Base-by-base conservation (phyloP, 2,329 filamentous ascomycete genomes). In the Pseudogymnoascus sp. region DNA sequence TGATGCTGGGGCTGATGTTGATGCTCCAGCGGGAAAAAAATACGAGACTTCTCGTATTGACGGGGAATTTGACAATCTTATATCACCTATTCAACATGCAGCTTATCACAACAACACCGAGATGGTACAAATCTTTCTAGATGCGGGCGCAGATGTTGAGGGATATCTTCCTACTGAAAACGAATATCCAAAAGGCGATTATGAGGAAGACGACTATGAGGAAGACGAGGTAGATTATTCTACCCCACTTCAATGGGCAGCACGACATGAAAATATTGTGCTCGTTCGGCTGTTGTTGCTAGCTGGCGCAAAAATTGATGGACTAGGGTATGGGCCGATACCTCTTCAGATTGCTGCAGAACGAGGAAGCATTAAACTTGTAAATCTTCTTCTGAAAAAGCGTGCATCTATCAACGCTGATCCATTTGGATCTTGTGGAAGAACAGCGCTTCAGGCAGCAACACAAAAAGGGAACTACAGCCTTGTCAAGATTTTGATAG, bases 1-100 rank as follows among this genome's bases (percentile, higher is more conserved):
- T 13, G 77, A 76, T 13, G 84, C 85, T 0, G 86, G 86, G 11
- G 63, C 65, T 2, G 60, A 66, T 59, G 35, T 64, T 15, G 29
- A 66, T 60, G 62, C 62, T 35, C 62, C 62, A 50, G 9, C n/a
- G 7, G 62, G 63, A 10, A 24, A 50, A 37, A 13, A 5, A 1
- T 65, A 65, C 40, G 15, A 63, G 41, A 40, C 50, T 5, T 47
- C 59, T 61, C 61, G 60, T 58, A 31, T 26, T 26, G 40, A 41
- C 58, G 62, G 59, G 9, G 33, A 58, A 13, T 61, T 10, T 7
- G 13, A 58, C 31, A 31, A 60, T 44, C 50, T 60, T 15, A 17
- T 35, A 63, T 62, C 64, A 8, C 36, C 64, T 35, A 60, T 65
- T 60, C 62, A 64, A 40, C 31, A 36, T 62, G 64, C 64, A 24